Evolutionary conservation across 129 eudicot species (phyloP).

Genomic region (Flaveria brownii): DNA sequence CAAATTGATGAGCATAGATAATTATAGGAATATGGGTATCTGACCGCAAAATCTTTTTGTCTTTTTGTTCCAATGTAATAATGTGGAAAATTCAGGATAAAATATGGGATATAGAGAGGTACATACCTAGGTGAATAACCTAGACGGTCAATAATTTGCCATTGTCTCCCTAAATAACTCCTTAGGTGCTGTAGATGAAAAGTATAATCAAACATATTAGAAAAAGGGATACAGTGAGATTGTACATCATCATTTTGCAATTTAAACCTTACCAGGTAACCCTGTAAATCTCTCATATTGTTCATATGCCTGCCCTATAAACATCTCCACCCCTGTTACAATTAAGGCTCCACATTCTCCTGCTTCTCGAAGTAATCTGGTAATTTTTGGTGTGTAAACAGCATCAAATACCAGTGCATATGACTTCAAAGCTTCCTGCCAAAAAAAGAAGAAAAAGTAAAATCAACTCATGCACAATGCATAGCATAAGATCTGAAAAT

Average conservation of each 20-base stretch:
- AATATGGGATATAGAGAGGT: slow-evolving; percentile 7
- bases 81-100: neutral
- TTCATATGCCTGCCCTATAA: slow-evolving; percentile 86
- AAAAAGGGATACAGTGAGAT: neutral
- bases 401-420: slow-evolving; percentile 88
- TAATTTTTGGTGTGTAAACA: slow-evolving; percentile 88
- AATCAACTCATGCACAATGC: neutral
- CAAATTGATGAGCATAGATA: neutral
- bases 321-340: slow-evolving; percentile 90
- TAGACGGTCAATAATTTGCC: slow-evolving; percentile 37
- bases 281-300: slow-evolving; percentile 97
- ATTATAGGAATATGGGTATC: neutral
- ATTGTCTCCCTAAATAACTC: slow-evolving; percentile 61
- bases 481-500: slow-evolving; percentile 2
- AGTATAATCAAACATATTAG: slow-evolving; percentile 13
- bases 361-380: slow-evolving; percentile 82
- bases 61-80: neutral
- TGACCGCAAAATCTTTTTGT: slow-evolving; percentile 4
- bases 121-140: slow-evolving; percentile 21
- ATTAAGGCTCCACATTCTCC: slow-evolving; percentile 72
- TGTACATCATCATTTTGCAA: neutral
- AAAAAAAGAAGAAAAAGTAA: neutral
- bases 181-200: slow-evolving; percentile 67
- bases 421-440: slow-evolving; percentile 75
- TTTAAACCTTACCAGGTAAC: slow-evolving; percentile 61